Percentiles rank a stretch among this genome's conserved stretches.
These are phyloP conservation scores for Phytophthora sp. DNA, from an alignment of 352 stramenopile genomes.

Conservation along the genomic window DNA sequence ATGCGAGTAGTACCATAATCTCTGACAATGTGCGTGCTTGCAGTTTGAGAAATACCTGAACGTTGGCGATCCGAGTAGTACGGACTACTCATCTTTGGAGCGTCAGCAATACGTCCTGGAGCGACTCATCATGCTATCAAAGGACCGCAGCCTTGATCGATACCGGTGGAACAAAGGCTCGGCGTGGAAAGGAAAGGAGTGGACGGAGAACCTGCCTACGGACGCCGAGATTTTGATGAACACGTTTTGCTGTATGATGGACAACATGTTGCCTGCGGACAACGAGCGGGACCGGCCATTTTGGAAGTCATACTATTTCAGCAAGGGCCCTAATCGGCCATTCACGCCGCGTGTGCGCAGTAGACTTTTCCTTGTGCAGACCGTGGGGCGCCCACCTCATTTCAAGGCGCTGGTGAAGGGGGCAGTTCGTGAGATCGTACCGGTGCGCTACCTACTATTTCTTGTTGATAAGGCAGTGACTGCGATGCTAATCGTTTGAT, in stretches of 20 bases:
- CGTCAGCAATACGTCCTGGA: constrained; percentile 87
- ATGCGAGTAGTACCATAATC: not conserved
- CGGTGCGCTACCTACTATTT: constrained; percentile 43
- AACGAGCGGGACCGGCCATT: constrained; percentile 83
- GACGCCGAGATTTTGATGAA: constrained; percentile 90
- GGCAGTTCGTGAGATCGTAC: constrained; percentile 81
- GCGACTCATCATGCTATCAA: constrained; percentile 85
- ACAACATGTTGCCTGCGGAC: constrained; percentile 83
- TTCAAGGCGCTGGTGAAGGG: constrained; percentile 86
- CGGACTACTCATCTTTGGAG: constrained; percentile 77
- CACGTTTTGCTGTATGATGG: constrained; percentile 88
- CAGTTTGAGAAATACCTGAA: constrained; percentile 91
- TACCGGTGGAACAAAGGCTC: constrained; percentile 87
- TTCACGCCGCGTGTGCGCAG: constrained; percentile 78
- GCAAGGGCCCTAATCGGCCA: constrained; percentile 69
- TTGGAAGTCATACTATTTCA: constrained; percentile 84
- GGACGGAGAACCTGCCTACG: constrained; percentile 76
- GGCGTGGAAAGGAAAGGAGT: constrained; percentile 87
- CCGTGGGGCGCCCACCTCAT: constrained; percentile 73
- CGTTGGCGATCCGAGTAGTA: constrained; percentile 73
- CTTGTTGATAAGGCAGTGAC: not conserved
- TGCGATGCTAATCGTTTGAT: not conserved
- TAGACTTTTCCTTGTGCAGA: constrained; percentile 80
- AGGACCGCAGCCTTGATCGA: constrained; percentile 83
- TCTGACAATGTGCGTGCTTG: constrained; percentile 14